Base-by-base conservation (phyloP, 768 basidiomycete species). In the Psilocybe cyanescens region DNA sequence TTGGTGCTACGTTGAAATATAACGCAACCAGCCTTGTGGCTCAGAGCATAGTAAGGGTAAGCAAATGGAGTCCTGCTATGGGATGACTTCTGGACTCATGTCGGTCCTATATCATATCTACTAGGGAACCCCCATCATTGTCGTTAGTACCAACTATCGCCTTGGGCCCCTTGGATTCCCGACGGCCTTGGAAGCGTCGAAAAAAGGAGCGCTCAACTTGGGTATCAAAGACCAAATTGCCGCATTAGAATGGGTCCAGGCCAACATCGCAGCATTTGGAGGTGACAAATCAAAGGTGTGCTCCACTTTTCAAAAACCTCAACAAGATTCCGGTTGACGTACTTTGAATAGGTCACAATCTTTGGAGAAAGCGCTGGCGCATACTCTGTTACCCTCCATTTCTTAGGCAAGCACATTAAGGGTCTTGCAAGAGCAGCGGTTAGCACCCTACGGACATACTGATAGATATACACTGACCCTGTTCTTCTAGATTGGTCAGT, bases 221-320 rank as follows among this genome's bases (percentile, higher is more conserved):
- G 82, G 75, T 1, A 70, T 84, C 19, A 72, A 71, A 29, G 83
- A 85, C 61, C 74, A 79, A 60, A 63, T 76, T 16, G 58, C 73
- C 24, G 83, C 79, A 1, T 67, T 83, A 3, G 53, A 75, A 59
- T 85, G 82, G 88, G 79, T 89, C 0, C 83, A 88, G 60, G 68
- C 76, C 24, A 82, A 90, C 63, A 86, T 89, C 48, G 73, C 66
- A 16, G 67, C 70, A 0, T 90, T 89, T 63, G 87, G 89, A 5
- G 87, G 86, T 8, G 83, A 81, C 56, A 74, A 74, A 48, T 17
- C 37, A 16, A 70, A 70, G 63, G 71, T 69, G 2, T 8, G 44
- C 30, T 28, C 29, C 19, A 1, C 29, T 37, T 9, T 8, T 44
- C 6, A 44, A 44, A 12, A 44, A 9, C 7, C 14, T 16, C 4